Percentiles rank a stretch among this genome's conserved stretches.
Evolutionary conservation across 2,329 filamentous ascomycete genomes (phyloP).

Genomic region (Dactylellina haptotyla): DNA sequence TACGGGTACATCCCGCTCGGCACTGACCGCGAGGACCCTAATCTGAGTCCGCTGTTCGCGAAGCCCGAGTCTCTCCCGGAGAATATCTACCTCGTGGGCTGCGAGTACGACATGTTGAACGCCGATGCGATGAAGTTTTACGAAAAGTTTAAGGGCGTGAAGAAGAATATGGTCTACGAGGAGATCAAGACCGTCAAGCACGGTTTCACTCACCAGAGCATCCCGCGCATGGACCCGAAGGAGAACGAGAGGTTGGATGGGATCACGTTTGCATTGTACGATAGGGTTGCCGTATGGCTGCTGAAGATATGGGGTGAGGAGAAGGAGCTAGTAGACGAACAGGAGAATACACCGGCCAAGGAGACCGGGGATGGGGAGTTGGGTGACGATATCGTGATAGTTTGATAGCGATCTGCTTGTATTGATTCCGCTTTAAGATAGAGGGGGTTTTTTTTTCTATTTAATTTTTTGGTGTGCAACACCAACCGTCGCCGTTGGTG

Average conservation of each 20-base stretch:
- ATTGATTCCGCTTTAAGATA: too few species aligned
- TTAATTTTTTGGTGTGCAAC: too few species aligned
- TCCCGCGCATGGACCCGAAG: slow-evolving; percentile 26
- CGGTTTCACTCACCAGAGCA: slow-evolving; percentile 46
- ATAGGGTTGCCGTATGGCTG: slow-evolving; percentile 41
- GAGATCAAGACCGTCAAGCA: slow-evolving; percentile 43
- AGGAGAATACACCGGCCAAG: not conserved
- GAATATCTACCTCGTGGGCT: slow-evolving; percentile 56
- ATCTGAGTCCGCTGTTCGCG: slow-evolving; percentile 56
- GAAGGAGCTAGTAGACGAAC: slow-evolving; percentile 4
- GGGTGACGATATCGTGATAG: slow-evolving; percentile 45
- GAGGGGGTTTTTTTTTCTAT: too few species aligned
- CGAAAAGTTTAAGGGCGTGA: slow-evolving; percentile 48
- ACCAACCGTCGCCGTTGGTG: too few species aligned
- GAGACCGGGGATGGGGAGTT: slow-evolving; percentile 3
- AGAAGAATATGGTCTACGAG: slow-evolving; percentile 43
- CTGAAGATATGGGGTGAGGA: slow-evolving; percentile 5
- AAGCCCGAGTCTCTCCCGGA: slow-evolving; percentile 55
- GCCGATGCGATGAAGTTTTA: slow-evolving; percentile 47
- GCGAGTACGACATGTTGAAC: slow-evolving; percentile 56
- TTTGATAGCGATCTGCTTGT: too few species aligned
- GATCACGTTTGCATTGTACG: slow-evolving; percentile 48
- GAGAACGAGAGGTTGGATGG: slow-evolving; percentile 22
- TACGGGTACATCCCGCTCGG: slow-evolving; percentile 56
- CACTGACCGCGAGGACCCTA: slow-evolving; percentile 57